Conservation (phyloP, 805 yeast genomes). For the Teunomyces funiuensis region DNA sequence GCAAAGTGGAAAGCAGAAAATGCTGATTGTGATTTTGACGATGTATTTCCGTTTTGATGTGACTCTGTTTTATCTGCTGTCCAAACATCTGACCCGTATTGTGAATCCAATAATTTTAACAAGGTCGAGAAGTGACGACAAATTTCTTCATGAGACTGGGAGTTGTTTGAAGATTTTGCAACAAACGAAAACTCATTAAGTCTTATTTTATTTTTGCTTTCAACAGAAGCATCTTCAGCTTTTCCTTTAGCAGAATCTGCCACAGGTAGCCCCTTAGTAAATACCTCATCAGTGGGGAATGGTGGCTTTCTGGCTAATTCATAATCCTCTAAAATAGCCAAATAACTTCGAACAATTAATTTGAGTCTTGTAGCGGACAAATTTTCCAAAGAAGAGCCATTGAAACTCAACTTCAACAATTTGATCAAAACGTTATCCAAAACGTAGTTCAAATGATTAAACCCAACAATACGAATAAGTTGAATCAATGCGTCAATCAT, state of each 20-base stretch:
- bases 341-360: constrained; percentile 68
- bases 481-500: constrained; percentile 68
- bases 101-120: constrained; percentile 59
- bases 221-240: background rate
- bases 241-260: background rate
- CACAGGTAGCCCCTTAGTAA: background rate
- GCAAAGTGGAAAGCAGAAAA: constrained; percentile 40
- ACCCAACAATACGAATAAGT: constrained; percentile 75
- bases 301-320: constrained; percentile 58
- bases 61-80: constrained; percentile 10
- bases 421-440: constrained; percentile 78
- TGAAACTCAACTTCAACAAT: constrained; percentile 60
- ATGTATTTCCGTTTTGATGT: constrained; percentile 2
- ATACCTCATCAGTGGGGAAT: constrained; percentile 63
- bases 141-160: constrained; percentile 68
- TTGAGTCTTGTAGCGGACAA: constrained; percentile 69
- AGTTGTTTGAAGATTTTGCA: constrained; percentile 45
- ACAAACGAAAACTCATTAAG: constrained; percentile 39
- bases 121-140: constrained; percentile 56
- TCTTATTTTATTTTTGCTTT: background rate
- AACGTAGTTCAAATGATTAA: constrained; percentile 72
- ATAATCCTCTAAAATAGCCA: constrained; percentile 66
- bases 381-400: constrained; percentile 58
- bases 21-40: constrained; percentile 26
- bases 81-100: constrained; percentile 44